Evolutionary conservation across 2,329 filamentous ascomycete species (phyloP).

Genomic region (Pezicula rhizophila): DNA sequence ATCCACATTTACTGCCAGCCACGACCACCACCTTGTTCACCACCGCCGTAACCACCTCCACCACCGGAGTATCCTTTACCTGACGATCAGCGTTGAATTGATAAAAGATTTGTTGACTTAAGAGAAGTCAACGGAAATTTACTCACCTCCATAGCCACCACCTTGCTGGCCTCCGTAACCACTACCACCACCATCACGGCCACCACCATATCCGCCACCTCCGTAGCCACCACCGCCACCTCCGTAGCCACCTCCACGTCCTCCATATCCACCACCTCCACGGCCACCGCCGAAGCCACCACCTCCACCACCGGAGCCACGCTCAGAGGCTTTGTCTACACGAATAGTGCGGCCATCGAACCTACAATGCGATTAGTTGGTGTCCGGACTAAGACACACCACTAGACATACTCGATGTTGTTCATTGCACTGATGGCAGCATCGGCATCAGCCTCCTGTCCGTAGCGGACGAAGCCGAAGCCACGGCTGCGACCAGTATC

Average conservation of each 20-base stretch:
- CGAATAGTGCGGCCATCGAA: constrained; percentile 93
- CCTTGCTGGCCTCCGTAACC: constrained; percentile 28
- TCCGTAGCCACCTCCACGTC: constrained; percentile 48
- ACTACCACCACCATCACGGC: constrained; percentile 30
- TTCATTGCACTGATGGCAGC: constrained; percentile 75
- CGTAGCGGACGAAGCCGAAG: constrained; percentile 93
- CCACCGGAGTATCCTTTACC: constrained; percentile 20
- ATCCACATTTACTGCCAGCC: constrained; percentile 17
- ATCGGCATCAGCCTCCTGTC: constrained; percentile 69
- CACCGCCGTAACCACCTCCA: constrained; percentile 22
- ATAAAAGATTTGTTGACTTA: constrained; percentile 1
- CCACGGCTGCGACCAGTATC: constrained; percentile 95
- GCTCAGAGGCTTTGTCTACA: constrained; percentile 91
- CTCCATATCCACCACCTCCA: constrained; percentile 30
- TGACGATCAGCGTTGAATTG: constrained; percentile 14
- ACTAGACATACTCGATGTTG: constrained; percentile 70
- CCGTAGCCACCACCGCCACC: constrained; percentile 31
- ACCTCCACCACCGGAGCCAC: constrained; percentile 47
- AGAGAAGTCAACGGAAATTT: neutral
- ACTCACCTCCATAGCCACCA: constrained; percentile 20
- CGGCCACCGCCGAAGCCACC: constrained; percentile 37
- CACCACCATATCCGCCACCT: constrained; percentile 22
- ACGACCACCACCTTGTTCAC: constrained; percentile 20
- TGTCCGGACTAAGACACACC: constrained; percentile 6
- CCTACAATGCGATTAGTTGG: constrained; percentile 38